phyloP scores from a whole-genome alignment of 768 basidiomycete species.

The Imleria badia region DNA sequence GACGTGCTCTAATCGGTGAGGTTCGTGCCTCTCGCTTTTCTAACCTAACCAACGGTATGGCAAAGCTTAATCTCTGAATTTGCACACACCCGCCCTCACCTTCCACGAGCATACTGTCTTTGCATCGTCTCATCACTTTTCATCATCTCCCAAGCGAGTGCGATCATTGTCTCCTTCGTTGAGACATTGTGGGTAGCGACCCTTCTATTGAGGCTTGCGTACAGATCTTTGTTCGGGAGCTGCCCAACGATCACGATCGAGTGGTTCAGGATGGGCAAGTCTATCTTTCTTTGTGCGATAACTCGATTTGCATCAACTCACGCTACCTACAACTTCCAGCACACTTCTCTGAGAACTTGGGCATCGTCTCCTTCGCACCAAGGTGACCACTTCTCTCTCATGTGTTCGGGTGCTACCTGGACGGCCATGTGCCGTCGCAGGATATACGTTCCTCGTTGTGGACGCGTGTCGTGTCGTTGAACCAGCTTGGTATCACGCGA shows the following conservation, averaged over 20 bases:
- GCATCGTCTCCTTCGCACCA: slow-evolving; percentile 75
- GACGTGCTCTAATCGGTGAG: slow-evolving; percentile 73
- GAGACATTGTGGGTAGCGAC: slow-evolving; percentile 58
- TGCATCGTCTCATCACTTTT: slow-evolving; percentile 65
- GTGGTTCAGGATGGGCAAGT: slow-evolving; percentile 86
- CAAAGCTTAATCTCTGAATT: slow-evolving; percentile 69
- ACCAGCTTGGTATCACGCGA: slow-evolving; percentile 8
- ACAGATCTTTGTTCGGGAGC: slow-evolving; percentile 73
- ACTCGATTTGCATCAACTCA: neutral
- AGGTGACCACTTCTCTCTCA: slow-evolving; percentile 84
- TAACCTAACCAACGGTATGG: neutral
- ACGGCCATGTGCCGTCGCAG: slow-evolving; percentile 52
- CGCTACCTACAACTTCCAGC: slow-evolving; percentile 35
- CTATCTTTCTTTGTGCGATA: neutral
- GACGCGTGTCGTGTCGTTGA: neutral
- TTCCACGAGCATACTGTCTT: slow-evolving; percentile 72
- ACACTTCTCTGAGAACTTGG: slow-evolving; percentile 87
- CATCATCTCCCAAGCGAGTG: slow-evolving; percentile 68
- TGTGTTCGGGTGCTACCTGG: slow-evolving; percentile 77
- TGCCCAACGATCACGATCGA: slow-evolving; percentile 78
- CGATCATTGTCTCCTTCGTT: slow-evolving; percentile 55
- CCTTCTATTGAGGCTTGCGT: slow-evolving; percentile 43
- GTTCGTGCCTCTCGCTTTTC: neutral
- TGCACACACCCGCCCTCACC: slow-evolving; percentile 49
- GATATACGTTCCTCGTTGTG: neutral